Evolutionary conservation across 345 rosid species (phyloP).

Genomic region (Citrus trifoliata): DNA sequence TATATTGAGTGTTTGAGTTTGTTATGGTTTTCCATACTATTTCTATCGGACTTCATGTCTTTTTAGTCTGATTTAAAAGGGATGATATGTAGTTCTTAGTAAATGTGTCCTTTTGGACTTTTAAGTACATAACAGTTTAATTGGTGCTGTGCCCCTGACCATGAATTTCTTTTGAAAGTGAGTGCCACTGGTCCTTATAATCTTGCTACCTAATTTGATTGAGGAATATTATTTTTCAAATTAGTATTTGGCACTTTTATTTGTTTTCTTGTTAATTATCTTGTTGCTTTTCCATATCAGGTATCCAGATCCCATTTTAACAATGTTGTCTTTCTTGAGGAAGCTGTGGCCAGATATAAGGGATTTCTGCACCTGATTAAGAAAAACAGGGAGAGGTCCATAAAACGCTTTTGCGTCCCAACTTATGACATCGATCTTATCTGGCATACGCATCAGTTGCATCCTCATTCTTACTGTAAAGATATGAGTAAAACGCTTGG

Average conservation of each 20-base stretch:
- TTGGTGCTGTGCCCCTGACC: background rate
- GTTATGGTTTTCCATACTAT: background rate
- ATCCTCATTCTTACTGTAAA: constrained; percentile 67
- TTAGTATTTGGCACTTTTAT: background rate
- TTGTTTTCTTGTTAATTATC: background rate
- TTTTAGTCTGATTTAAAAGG: background rate
- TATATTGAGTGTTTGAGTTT: background rate
- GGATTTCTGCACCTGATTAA: constrained; percentile 85
- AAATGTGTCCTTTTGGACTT: background rate
- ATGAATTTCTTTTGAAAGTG: background rate
- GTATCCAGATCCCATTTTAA: constrained; percentile 67
- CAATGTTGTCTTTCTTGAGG: constrained; percentile 65
- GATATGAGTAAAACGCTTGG: constrained; percentile 62
- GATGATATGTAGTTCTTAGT: background rate
- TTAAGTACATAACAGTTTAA: background rate
- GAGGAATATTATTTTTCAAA: background rate
- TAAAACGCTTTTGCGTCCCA: constrained; percentile 74
- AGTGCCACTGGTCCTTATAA: background rate
- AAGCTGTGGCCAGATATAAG: constrained; percentile 82
- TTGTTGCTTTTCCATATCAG: constrained; percentile 34
- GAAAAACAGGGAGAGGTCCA: constrained; percentile 66
- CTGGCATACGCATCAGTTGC: constrained; percentile 98
- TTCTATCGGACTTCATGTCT: background rate
- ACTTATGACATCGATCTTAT: constrained; percentile 96
- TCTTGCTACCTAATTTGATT: background rate